Evolutionary conservation across 306 rosid genomes (phyloP).

Genomic region (Astragalus membranaceus): DNA sequence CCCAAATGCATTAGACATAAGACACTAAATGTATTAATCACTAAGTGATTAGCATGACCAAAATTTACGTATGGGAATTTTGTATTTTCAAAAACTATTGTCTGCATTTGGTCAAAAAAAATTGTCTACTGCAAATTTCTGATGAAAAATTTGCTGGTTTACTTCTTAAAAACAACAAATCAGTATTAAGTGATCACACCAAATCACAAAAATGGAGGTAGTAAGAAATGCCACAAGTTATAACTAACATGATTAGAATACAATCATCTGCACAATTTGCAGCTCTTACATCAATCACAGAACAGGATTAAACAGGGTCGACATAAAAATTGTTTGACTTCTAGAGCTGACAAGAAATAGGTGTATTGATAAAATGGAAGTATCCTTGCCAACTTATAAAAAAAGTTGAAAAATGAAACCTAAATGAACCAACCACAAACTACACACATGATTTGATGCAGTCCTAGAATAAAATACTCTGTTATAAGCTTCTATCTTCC

Average conservation of each 20-base stretch:
- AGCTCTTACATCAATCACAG: conserved; percentile 15
- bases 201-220: background rate
- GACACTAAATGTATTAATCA: too few relatives aligned
- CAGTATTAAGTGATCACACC: too few relatives aligned
- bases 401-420: conserved; percentile 11
- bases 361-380: background rate
- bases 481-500: conserved; percentile 56
- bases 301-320: background rate
- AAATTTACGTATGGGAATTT: too few relatives aligned
- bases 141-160: too few relatives aligned
- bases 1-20: too few relatives aligned
- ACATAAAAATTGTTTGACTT: background rate
- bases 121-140: too few relatives aligned
- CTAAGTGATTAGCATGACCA: too few relatives aligned
- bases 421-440: conserved; percentile 26
- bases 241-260: conserved; percentile 8
- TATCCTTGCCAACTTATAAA: background rate
- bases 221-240: background rate
- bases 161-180: too few relatives aligned
- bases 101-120: too few relatives aligned
- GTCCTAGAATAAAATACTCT: conserved; percentile 29
- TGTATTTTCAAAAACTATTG: too few relatives aligned
- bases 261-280: conserved; percentile 35
- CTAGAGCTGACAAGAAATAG: conserved; percentile 5
- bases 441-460: conserved; percentile 22